Conservation (phyloP, 106 monocot species). For the Agapanthus africanus region DNA sequence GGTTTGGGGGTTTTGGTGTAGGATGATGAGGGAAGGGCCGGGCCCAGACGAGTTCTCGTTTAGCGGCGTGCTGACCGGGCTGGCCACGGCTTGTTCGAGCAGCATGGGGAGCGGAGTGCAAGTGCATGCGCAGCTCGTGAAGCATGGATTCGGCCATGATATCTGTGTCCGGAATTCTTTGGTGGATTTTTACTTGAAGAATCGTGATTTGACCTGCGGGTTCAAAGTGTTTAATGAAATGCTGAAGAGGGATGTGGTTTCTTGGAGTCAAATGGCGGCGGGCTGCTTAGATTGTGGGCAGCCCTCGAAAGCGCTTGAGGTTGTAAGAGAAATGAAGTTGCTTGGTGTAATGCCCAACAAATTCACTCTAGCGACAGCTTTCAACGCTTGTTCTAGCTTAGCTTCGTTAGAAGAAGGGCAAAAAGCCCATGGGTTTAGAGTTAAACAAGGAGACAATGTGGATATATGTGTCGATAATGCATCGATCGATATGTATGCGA, state of each 20-base stretch:
- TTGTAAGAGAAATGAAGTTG: conserved; percentile 40
- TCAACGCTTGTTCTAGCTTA: conserved; percentile 56
- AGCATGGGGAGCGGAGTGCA: conserved; percentile 29
- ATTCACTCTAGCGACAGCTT: conserved; percentile 50
- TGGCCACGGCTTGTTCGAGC: conserved; percentile 25
- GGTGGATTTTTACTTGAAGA: conserved; percentile 67
- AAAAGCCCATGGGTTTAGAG: conserved; percentile 49
- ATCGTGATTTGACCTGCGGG: conserved; percentile 15
- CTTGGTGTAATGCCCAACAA: conserved; percentile 56
- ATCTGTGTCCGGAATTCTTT: conserved; percentile 56
- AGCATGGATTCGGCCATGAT: conserved; percentile 45
- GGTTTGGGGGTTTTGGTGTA: conserved; percentile 51
- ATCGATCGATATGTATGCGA: conserved; percentile 77
- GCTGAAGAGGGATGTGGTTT: conserved; percentile 50
- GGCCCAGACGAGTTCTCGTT: conserved; percentile 61
- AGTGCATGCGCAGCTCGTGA: conserved; percentile 59
- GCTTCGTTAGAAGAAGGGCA: conserved; percentile 49
- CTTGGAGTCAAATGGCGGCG: conserved; percentile 74
- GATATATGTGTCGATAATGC: conserved; percentile 76
- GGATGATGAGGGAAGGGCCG: conserved; percentile 49
- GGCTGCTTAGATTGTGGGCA: conserved; percentile 48
- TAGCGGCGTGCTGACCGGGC: conserved; percentile 58
- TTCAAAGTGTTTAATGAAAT: conserved; percentile 52
- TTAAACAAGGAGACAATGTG: conserved; percentile 44
- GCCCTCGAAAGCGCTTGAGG: conserved; percentile 36